Evolutionary conservation across 2,329 filamentous ascomycete genomes (phyloP).

Genomic region (Elsinoe perseae): DNA sequence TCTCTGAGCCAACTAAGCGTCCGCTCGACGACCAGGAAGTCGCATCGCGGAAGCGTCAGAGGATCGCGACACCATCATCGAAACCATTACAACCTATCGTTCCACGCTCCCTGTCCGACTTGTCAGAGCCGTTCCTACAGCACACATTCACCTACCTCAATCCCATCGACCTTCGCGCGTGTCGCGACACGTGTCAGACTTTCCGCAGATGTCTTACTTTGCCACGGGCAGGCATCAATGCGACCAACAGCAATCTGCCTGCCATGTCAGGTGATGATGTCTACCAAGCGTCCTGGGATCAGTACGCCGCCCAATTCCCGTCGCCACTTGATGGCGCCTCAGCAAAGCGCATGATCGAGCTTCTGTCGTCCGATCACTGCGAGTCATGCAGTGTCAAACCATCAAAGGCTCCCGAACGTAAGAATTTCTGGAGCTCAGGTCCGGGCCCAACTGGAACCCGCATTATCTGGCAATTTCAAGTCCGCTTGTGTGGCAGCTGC

Average conservation of each 20-base stretch:
- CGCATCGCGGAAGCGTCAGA: slow-evolving; percentile 1
- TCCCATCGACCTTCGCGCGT: slow-evolving; percentile 28
- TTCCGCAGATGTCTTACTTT: slow-evolving; percentile 27
- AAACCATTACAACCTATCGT: background rate
- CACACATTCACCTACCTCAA: slow-evolving; percentile 28
- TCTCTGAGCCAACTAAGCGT: background rate
- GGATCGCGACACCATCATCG: background rate
- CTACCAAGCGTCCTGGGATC: slow-evolving; percentile 62
- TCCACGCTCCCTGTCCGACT: slow-evolving; percentile 11
- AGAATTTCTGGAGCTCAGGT: slow-evolving; percentile 49
- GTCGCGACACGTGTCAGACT: slow-evolving; percentile 26
- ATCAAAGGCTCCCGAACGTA: slow-evolving; percentile 22
- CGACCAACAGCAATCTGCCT: slow-evolving; percentile 42
- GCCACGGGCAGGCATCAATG: slow-evolving; percentile 19
- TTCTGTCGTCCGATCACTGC: slow-evolving; percentile 56
- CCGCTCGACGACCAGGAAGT: slow-evolving; percentile 1
- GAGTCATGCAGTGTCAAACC: slow-evolving; percentile 55
- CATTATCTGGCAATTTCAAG: slow-evolving; percentile 63
- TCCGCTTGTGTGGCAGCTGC: slow-evolving; percentile 60
- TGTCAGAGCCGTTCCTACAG: slow-evolving; percentile 27
- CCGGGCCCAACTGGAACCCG: slow-evolving; percentile 54
- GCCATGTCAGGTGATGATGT: slow-evolving; percentile 44
- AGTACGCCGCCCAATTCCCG: slow-evolving; percentile 60
- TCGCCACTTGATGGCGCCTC: slow-evolving; percentile 56
- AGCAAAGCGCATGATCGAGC: slow-evolving; percentile 70